These are phyloP conservation scores for Trypethelium eluteriae DNA, from an alignment of 495 filamentous ascomycete species.

Conservation along the genomic window DNA sequence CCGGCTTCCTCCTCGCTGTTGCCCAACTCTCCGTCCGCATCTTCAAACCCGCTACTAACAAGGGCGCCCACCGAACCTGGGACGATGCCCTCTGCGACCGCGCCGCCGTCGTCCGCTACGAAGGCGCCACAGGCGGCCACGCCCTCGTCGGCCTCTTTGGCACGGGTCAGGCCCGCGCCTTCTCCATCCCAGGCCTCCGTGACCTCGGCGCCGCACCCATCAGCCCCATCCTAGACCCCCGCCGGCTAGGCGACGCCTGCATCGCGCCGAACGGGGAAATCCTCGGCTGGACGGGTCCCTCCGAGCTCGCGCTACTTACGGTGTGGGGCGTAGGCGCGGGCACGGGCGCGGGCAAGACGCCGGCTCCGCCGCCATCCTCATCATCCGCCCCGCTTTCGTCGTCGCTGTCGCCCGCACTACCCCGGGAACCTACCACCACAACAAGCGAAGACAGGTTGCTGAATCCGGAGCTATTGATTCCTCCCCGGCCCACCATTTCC, in stretches of 20 bases:
- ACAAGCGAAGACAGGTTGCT: constrained; percentile 54
- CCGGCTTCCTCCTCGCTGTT: constrained; percentile 63
- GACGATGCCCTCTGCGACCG: constrained; percentile 73
- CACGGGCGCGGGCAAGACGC: constrained; percentile 38
- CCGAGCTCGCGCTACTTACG: constrained; percentile 70
- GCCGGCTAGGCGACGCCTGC: constrained; percentile 55
- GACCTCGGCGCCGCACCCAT: constrained; percentile 66
- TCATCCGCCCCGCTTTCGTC: too few species aligned
- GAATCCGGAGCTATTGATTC: constrained; percentile 63
- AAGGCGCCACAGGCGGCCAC: constrained; percentile 45
- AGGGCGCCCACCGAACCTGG: constrained; percentile 83
- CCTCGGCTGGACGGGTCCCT: constrained; percentile 82
- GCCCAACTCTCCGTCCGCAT: constrained; percentile 69
- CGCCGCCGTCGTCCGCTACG: constrained; percentile 63
- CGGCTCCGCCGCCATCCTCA: constrained; percentile 17
- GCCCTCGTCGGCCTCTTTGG: constrained; percentile 78
- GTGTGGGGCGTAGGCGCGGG: constrained; percentile 53
- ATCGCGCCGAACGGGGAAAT: constrained; percentile 72
- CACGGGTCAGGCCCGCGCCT: constrained; percentile 68
- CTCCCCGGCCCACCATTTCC: constrained; percentile 85
- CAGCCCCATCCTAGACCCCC: constrained; percentile 59
- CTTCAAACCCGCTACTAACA: constrained; percentile 74
- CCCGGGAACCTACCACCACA: background rate
- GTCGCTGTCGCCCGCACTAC: too few species aligned
- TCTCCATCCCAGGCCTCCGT: constrained; percentile 76